Evolutionary conservation across 768 basidiomycete species (phyloP).

Genomic region (Xerocomellus intermedius): DNA sequence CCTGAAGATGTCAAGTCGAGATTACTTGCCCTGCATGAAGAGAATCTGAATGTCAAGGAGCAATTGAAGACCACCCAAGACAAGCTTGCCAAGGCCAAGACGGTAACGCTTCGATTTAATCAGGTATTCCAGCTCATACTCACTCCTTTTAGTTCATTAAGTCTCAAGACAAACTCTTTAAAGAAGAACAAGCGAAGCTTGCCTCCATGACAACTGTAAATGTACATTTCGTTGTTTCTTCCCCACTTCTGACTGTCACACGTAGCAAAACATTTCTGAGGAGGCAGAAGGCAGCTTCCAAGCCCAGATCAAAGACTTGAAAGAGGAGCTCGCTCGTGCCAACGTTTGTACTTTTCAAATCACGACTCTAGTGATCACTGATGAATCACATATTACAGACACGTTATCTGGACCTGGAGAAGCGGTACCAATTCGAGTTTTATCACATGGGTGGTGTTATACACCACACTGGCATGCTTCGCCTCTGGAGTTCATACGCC

Average conservation of each 20-base stretch:
- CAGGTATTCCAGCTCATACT: not conserved
- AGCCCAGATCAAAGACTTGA: constrained; percentile 60
- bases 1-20: constrained; percentile 81
- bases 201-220: constrained; percentile 46
- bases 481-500: constrained; percentile 58
- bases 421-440: constrained; percentile 72
- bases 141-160: constrained; percentile 75
- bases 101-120: constrained; percentile 40
- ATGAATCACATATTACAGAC: constrained; percentile 35
- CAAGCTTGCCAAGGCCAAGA: constrained; percentile 77
- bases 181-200: constrained; percentile 70
- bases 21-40: constrained; percentile 73
- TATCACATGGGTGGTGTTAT: constrained; percentile 77
- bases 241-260: constrained; percentile 4
- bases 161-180: constrained; percentile 85
- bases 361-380: not conserved
- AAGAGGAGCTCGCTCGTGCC: constrained; percentile 59
- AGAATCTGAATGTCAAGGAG: constrained; percentile 69
- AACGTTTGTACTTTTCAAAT: constrained; percentile 39
- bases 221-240: constrained; percentile 7
- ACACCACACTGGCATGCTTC: constrained; percentile 67
- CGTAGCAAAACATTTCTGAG: constrained; percentile 53
- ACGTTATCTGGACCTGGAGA: constrained; percentile 51
- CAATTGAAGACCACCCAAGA: constrained; percentile 68
- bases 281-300: constrained; percentile 70